These are phyloP conservation scores for Aspergillus ostianus DNA, from an alignment of 495 filamentous ascomycete species.

Conservation along the genomic window DNA sequence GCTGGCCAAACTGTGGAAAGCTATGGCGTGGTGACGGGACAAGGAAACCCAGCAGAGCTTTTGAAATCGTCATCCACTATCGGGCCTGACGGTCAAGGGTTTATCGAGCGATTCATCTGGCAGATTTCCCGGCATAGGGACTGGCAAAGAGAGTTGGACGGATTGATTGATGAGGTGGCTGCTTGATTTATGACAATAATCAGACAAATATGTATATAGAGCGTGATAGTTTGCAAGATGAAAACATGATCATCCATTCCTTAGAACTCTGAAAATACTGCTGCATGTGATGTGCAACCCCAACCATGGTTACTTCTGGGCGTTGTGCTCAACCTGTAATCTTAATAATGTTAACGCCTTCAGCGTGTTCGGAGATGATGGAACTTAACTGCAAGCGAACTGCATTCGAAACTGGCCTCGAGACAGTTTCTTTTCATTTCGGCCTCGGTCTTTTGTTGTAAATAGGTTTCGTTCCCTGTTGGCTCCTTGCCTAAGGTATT, in stretches of 20 bases:
- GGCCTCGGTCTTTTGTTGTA: neutral
- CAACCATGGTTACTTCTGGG: neutral
- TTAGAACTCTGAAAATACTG: neutral
- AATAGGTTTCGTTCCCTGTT: neutral
- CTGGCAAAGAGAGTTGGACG: constrained; percentile 70
- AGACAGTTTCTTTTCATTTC: neutral
- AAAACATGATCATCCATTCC: neutral
- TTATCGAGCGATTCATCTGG: constrained; percentile 65
- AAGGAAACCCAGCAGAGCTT: constrained; percentile 41
- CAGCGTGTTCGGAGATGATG: neutral
- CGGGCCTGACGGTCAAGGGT: constrained; percentile 50
- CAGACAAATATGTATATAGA: neutral
- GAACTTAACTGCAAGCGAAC: too few species aligned
- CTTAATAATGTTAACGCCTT: neutral
- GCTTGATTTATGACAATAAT: constrained; percentile 16
- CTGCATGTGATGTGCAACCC: neutral
- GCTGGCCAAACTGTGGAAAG: constrained; percentile 53
- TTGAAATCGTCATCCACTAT: constrained; percentile 42
- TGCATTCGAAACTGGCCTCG: neutral
- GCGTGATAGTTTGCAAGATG: neutral
- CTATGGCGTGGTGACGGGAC: constrained; percentile 40
- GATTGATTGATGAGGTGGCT: constrained; percentile 46
- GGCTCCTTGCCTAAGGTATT: neutral
- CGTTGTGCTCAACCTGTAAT: neutral
- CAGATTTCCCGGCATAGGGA: constrained; percentile 67